Percentiles rank a stretch among this genome's conserved stretches.
phyloP scores from a whole-genome alignment of 1,284 basidiomycete genomes.

The Inonotus hispidus region DNA sequence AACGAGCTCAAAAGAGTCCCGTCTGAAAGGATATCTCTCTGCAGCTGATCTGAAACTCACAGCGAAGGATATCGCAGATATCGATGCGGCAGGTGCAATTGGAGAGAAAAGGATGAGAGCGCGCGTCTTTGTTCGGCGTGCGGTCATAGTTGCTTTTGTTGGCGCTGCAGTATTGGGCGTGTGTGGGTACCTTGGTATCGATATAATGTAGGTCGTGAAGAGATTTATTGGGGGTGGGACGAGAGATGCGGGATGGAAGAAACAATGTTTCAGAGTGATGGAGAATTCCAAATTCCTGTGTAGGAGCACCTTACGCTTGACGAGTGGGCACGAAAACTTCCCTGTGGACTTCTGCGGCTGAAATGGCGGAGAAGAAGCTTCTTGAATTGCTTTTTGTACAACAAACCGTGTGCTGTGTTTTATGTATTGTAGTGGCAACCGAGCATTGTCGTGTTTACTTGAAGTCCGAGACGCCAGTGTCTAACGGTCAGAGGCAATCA shows the following conservation, averaged over 20 bases:
- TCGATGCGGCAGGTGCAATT: slow-evolving; percentile 49
- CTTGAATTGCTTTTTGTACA: not conserved
- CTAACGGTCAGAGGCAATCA: too few relatives aligned
- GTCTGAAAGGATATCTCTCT: slow-evolving; percentile 61
- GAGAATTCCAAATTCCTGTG: not conserved
- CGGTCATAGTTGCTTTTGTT: slow-evolving; percentile 4
- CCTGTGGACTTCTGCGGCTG: not conserved
- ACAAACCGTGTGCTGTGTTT: not conserved
- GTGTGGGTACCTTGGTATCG: slow-evolving; percentile 12
- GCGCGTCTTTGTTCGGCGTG: slow-evolving; percentile 11
- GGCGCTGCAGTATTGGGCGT: slow-evolving; percentile 12
- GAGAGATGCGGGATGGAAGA: too few relatives aligned
- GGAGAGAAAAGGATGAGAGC: slow-evolving; percentile 21
- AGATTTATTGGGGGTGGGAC: too few relatives aligned
- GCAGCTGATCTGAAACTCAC: slow-evolving; percentile 44
- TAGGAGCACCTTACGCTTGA: not conserved
- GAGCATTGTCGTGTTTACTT: too few relatives aligned
- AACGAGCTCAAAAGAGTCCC: slow-evolving; percentile 59
- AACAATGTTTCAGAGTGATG: too few relatives aligned
- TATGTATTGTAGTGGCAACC: not conserved
- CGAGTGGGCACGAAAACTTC: not conserved
- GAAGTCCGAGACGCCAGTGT: too few relatives aligned
- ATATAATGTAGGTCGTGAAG: slow-evolving; percentile 6
- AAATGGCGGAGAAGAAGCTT: not conserved
- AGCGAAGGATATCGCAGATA: slow-evolving; percentile 47